Percentiles rank a stretch among this genome's conserved stretches.
Conservation (phyloP, 108 stramenopile genomes). For the Discostella pseudostelligera region DNA sequence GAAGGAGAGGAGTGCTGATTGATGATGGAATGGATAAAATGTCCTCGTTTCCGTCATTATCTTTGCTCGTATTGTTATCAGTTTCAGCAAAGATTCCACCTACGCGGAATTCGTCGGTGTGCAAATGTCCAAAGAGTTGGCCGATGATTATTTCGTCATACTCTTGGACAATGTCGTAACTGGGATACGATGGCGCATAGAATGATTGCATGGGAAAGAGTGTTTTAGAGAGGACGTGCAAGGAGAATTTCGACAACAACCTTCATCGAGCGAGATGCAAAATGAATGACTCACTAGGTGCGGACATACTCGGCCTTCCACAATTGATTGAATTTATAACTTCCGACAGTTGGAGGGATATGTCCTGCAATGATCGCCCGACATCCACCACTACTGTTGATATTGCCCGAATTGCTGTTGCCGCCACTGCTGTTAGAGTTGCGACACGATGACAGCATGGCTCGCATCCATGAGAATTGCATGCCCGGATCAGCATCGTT, state of each 20-base stretch:
- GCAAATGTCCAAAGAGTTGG: slow-evolving; percentile 75
- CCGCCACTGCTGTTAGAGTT: neutral
- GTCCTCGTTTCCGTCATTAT: neutral
- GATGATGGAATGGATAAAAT: slow-evolving; percentile 4
- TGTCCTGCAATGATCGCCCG: slow-evolving; percentile 59
- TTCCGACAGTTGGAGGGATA: slow-evolving; percentile 64
- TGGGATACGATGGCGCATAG: neutral
- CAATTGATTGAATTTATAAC: slow-evolving; percentile 55
- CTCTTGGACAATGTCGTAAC: slow-evolving; percentile 39
- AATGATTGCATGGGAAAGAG: neutral
- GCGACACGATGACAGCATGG: slow-evolving; percentile 32
- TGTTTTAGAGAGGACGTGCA: neutral
- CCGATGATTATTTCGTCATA: slow-evolving; percentile 40
- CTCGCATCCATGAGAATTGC: slow-evolving; percentile 65
- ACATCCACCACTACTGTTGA: neutral
- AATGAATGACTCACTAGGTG: slow-evolving; percentile 26
- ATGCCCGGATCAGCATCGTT: slow-evolving; percentile 56
- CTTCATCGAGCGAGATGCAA: neutral
- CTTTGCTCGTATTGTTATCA: neutral
- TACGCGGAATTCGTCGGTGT: slow-evolving; percentile 74
- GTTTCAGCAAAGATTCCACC: slow-evolving; percentile 12
- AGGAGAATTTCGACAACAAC: neutral
- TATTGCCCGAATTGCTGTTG: neutral
- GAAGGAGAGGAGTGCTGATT: slow-evolving; percentile 48
- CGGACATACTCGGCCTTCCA: slow-evolving; percentile 60